Conservation (phyloP, 352 stramenopile species). For the Phytophthora chlamydospora region DNA sequence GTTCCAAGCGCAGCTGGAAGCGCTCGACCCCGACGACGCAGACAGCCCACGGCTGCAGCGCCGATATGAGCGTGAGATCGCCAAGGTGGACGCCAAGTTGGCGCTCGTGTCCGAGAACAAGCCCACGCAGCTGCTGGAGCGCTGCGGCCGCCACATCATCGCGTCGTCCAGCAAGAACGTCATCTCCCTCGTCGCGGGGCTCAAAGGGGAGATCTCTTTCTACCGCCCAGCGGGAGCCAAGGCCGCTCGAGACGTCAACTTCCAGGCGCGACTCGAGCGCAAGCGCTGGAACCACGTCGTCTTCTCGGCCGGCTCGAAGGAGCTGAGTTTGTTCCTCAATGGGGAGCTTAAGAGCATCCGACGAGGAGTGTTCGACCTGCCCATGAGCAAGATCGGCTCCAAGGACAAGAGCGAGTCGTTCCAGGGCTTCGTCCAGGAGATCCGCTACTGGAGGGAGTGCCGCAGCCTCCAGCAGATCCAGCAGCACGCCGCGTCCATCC, state of each 20-base stretch:
- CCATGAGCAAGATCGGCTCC: slow-evolving; percentile 52
- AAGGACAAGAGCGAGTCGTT: slow-evolving; percentile 54
- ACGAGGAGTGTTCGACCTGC: slow-evolving; percentile 62
- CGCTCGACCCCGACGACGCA: slow-evolving; percentile 23
- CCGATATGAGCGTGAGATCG: slow-evolving; percentile 64
- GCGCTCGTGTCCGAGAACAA: slow-evolving; percentile 57
- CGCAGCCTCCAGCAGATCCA: slow-evolving; percentile 46
- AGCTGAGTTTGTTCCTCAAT: slow-evolving; percentile 62
- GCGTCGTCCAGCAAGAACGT: slow-evolving; percentile 60
- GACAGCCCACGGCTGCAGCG: slow-evolving; percentile 44
- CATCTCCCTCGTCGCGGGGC: slow-evolving; percentile 48
- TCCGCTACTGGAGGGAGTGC: slow-evolving; percentile 68
- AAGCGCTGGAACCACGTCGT: slow-evolving; percentile 70
- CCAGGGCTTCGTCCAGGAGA: slow-evolving; percentile 67
- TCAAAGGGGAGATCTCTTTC: slow-evolving; percentile 47
- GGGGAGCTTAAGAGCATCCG: slow-evolving; percentile 44
- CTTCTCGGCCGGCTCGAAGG: slow-evolving; percentile 51
- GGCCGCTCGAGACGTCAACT: slow-evolving; percentile 49
- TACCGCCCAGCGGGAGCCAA: slow-evolving; percentile 38
- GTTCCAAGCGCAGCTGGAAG: slow-evolving; percentile 35
- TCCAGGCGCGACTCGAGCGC: slow-evolving; percentile 47
- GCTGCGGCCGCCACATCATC: slow-evolving; percentile 63
- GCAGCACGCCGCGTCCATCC: slow-evolving; percentile 38
- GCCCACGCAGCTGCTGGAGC: slow-evolving; percentile 52
- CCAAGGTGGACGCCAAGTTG: slow-evolving; percentile 64